phyloP scores from a whole-genome alignment of 176 grass and related monocot species.

The Musa troglodytarum region DNA sequence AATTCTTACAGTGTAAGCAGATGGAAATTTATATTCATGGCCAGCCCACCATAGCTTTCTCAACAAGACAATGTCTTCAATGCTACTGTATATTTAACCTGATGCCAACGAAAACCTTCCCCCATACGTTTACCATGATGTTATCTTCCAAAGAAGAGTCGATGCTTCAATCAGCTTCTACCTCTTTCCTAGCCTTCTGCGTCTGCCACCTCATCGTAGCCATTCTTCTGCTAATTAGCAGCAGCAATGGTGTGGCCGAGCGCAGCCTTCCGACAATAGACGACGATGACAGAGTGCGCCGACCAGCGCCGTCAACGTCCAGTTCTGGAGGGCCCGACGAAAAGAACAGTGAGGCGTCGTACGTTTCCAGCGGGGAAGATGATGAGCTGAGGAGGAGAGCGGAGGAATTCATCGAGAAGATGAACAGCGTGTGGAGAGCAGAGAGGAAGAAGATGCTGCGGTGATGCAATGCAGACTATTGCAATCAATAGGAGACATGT shows the following conservation, averaged over 20 bases:
- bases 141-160: neutral
- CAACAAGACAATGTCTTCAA: too few relatives aligned
- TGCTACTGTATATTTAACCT: too few relatives aligned
- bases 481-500: too few relatives aligned
- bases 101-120: too few relatives aligned
- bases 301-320: too few relatives aligned
- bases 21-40: too few relatives aligned
- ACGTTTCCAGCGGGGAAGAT: neutral
- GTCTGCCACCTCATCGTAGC: conserved; percentile 44
- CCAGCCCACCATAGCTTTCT: too few relatives aligned
- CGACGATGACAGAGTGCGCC: too few relatives aligned
- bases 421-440: conserved; percentile 50
- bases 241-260: neutral
- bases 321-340: neutral
- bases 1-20: too few relatives aligned
- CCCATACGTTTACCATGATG: too few relatives aligned
- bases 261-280: too few relatives aligned
- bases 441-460: conserved; percentile 14
- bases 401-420: conserved; percentile 68
- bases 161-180: neutral
- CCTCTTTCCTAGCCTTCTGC: conserved; percentile 47
- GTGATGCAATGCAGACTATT: too few relatives aligned
- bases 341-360: neutral
- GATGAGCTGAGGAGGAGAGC: conserved; percentile 41
- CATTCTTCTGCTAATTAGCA: conserved; percentile 28